A percentile compares a stretch with the other conserved stretches of the same genome.
These are phyloP conservation scores for Suillus brevipes DNA, from an alignment of 768 basidiomycete genomes.

Conservation along the genomic window DNA sequence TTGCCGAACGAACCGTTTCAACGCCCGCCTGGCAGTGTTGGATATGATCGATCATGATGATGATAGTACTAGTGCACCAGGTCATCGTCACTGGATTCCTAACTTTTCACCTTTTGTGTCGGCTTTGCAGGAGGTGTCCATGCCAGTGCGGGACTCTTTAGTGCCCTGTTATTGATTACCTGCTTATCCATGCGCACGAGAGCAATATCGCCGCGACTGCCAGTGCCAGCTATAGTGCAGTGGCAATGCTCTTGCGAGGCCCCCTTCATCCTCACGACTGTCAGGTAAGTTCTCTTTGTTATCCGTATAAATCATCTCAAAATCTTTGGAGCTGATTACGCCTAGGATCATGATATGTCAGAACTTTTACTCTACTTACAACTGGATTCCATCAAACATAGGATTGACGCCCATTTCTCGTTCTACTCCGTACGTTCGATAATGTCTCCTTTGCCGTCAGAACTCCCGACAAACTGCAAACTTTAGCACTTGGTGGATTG, in stretches of 20 bases:
- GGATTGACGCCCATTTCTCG: constrained; percentile 44
- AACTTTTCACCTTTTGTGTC: constrained; percentile 30
- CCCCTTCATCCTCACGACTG: constrained; percentile 25
- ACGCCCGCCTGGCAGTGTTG: no score
- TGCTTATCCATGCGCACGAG: constrained; percentile 41
- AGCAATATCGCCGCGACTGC: constrained; percentile 12
- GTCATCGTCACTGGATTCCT: no score
- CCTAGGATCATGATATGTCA: constrained; percentile 22
- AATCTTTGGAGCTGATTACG: constrained; percentile 6
- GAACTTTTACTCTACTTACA: constrained; percentile 55
- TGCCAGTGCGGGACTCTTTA: constrained; percentile 40
- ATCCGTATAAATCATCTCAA: neutral
- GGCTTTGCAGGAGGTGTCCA: constrained; percentile 46
- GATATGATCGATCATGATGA: no score
- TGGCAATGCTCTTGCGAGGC: constrained; percentile 25
- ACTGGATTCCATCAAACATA: constrained; percentile 51
- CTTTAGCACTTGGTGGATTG: constrained; percentile 23
- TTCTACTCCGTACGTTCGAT: constrained; percentile 50
- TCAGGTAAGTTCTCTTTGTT: constrained; percentile 18
- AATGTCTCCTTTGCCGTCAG: neutral
- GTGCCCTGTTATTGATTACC: constrained; percentile 37
- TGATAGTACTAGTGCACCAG: no score
- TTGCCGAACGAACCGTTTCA: no score
- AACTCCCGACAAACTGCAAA: neutral
- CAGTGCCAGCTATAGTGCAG: constrained; percentile 18